phyloP scores from a whole-genome alignment of 2,329 filamentous ascomycete species.

The Mycogone perniciosa region DNA sequence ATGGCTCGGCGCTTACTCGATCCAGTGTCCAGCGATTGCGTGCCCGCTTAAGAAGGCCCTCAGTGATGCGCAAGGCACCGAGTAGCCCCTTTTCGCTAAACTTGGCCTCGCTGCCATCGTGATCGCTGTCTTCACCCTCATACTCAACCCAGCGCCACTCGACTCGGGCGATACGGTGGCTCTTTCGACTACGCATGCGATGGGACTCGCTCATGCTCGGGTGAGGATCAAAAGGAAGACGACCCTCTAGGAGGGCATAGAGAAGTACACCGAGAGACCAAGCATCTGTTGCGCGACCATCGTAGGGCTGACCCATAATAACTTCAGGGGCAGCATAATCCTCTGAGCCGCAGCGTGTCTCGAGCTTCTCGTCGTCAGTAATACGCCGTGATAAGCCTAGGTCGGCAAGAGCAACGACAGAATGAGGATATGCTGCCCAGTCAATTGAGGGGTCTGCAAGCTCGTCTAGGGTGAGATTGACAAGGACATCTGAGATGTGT shows the following conservation, averaged over 20 bases:
- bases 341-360: constrained; percentile 89
- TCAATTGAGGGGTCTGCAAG: constrained; percentile 58
- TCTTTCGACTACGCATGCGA: constrained; percentile 72
- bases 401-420: constrained; percentile 84
- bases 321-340: constrained; percentile 97
- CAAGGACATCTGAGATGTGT: constrained; percentile 69
- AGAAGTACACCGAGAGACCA: constrained; percentile 93
- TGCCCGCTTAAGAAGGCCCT: constrained; percentile 76
- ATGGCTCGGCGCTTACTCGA: constrained; percentile 64
- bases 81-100: constrained; percentile 60
- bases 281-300: constrained; percentile 84
- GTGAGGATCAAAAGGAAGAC: constrained; percentile 85
- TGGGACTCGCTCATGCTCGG: constrained; percentile 72
- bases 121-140: constrained; percentile 77
- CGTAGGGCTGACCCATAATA: constrained; percentile 89
- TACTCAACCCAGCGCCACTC: constrained; percentile 95
- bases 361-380: constrained; percentile 78
- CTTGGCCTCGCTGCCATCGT: constrained; percentile 59
- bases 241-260: constrained; percentile 88
- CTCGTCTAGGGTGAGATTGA: constrained; percentile 69
- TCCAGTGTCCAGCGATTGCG: constrained; percentile 70
- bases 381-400: constrained; percentile 84
- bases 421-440: constrained; percentile 71
- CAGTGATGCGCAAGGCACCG: constrained; percentile 74
- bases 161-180: constrained; percentile 88